Conservation (phyloP, 2,329 filamentous ascomycete genomes). For the Aspergillus sp. region DNA sequence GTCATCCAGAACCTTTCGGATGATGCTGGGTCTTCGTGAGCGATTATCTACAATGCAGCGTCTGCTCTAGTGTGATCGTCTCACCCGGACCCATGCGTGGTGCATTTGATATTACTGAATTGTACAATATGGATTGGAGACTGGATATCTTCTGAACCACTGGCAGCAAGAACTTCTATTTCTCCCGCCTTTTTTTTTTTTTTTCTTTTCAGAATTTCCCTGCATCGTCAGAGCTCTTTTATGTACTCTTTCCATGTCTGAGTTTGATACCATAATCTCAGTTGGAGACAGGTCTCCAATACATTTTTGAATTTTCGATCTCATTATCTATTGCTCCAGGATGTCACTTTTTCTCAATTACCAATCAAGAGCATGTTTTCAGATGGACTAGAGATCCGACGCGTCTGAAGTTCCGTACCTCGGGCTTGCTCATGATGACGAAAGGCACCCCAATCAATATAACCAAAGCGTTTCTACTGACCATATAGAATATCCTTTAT, state of each 20-base stretch:
- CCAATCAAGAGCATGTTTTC: not conserved
- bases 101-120: slow-evolving; percentile 8
- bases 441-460: not conserved
- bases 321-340: too few species aligned
- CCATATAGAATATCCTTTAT: not conserved
- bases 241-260: too few species aligned
- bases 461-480: not conserved
- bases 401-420: slow-evolving; percentile 1
- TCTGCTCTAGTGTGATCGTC: too few species aligned
- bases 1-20: slow-evolving; percentile 63
- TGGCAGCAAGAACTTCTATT: too few species aligned
- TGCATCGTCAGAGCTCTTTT: too few species aligned
- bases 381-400: not conserved
- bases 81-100: slow-evolving; percentile 2
- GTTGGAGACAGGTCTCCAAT: too few species aligned
- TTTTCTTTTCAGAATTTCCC: too few species aligned
- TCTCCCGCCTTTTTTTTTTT: too few species aligned
- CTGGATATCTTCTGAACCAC: slow-evolving; percentile 8
- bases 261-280: too few species aligned
- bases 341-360: too few species aligned
- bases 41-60: too few species aligned
- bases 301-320: too few species aligned
- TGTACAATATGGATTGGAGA: slow-evolving; percentile 18
- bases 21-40: slow-evolving; percentile 38
- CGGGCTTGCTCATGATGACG: slow-evolving; percentile 9